phyloP scores from a whole-genome alignment of 805 yeast genomes.

The Wickerhamomyces chaumierensis region DNA sequence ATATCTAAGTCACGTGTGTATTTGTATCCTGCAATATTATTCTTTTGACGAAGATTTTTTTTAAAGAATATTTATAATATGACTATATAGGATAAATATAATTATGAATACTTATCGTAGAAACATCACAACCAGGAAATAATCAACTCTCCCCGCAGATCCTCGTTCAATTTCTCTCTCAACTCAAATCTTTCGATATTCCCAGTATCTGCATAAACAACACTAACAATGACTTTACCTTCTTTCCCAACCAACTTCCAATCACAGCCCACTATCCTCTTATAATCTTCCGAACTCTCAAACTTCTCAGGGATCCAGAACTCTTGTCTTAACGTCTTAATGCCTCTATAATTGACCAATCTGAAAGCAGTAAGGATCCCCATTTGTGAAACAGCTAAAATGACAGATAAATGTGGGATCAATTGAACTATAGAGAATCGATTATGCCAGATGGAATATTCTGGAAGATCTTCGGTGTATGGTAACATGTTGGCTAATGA shows the following conservation, averaged over 20 bases:
- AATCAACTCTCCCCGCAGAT: too few relatives aligned
- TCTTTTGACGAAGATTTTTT: too few relatives aligned
- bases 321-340: conserved; percentile 32
- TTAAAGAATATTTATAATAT: too few relatives aligned
- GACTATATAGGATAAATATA: too few relatives aligned
- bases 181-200: not conserved
- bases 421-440: conserved; percentile 21
- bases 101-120: too few relatives aligned
- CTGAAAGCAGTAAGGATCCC: conserved; percentile 33
- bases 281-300: not conserved
- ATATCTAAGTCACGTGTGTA: too few relatives aligned
- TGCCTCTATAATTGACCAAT: conserved; percentile 29
- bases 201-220: not conserved
- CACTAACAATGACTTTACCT: not conserved
- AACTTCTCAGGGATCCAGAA: not conserved
- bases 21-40: too few relatives aligned
- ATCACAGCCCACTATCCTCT: not conserved
- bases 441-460: conserved; percentile 10
- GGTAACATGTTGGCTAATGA: too few relatives aligned
- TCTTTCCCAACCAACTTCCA: not conserved
- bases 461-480: too few relatives aligned
- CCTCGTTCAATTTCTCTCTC: too few relatives aligned
- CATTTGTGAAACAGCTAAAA: conserved; percentile 30
- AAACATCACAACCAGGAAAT: too few relatives aligned
- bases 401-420: conserved; percentile 30